Evolutionary conservation across 2,329 filamentous ascomycete species (phyloP).

Genomic region (Karstenula rhodostoma): DNA sequence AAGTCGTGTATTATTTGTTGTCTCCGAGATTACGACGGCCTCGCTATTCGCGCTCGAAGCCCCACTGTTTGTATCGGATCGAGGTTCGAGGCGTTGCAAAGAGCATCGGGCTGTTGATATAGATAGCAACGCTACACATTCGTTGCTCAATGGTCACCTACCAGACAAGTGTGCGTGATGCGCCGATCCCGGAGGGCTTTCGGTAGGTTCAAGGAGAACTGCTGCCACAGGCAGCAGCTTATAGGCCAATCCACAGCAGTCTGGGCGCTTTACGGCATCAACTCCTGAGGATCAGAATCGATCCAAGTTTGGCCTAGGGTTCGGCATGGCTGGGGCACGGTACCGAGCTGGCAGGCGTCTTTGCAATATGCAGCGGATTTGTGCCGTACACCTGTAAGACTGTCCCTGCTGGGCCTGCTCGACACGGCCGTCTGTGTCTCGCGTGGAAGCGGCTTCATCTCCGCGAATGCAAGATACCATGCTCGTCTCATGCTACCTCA

Average conservation of each 20-base stretch:
- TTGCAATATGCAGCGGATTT: conserved; percentile 14
- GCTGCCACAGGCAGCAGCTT: background rate
- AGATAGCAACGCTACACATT: background rate
- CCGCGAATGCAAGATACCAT: conserved; percentile 41
- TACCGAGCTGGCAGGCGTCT: conserved; percentile 16
- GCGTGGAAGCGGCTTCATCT: conserved; percentile 45
- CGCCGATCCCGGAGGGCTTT: conserved; percentile 3
- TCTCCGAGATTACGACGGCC: conserved; percentile 23
- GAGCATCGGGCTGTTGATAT: conserved; percentile 2
- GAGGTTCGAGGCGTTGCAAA: conserved; percentile 1
- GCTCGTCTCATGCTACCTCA: conserved; percentile 29
- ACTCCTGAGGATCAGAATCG: conserved; percentile 1
- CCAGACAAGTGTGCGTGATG: background rate
- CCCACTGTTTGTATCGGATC: conserved; percentile 8
- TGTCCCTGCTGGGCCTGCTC: conserved; percentile 21
- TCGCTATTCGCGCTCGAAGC: conserved; percentile 9
- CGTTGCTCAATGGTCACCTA: background rate
- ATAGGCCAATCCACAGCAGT: conserved; percentile 4
- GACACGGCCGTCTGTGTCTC: conserved; percentile 32
- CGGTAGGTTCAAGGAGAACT: background rate
- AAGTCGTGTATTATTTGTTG: conserved; percentile 20
- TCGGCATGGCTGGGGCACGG: conserved; percentile 9
- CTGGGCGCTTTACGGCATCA: conserved; percentile 2
- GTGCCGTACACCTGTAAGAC: conserved; percentile 24
- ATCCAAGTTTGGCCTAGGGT: background rate